Percentiles rank a stretch among this genome's conserved stretches.
Evolutionary conservation across 441 rosid species (phyloP).

Genomic region (Gossypium gossypioides): DNA sequence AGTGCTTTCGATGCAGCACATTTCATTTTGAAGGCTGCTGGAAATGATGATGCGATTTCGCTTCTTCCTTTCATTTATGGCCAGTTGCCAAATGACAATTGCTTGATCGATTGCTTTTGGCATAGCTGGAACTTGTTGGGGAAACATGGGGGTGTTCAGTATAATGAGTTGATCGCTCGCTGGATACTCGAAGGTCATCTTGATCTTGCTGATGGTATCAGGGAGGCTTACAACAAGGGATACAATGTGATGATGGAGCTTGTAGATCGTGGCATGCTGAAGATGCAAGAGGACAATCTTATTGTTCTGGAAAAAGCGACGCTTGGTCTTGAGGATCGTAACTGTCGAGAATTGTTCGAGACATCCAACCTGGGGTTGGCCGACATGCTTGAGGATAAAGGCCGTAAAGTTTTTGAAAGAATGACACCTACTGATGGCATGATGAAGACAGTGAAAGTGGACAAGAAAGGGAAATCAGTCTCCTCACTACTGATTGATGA

Average conservation of each 20-base stretch:
- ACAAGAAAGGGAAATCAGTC: conserved; percentile 12
- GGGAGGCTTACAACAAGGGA: conserved; percentile 39
- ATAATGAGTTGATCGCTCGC: conserved; percentile 39
- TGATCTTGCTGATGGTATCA: conserved; percentile 25
- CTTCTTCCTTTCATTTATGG: not conserved
- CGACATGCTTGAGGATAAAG: conserved; percentile 17
- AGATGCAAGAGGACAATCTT: conserved; percentile 32
- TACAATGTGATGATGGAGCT: conserved; percentile 43
- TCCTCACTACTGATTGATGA: conserved; percentile 41
- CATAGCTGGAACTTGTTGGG: conserved; percentile 31
- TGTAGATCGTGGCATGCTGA: conserved; percentile 31
- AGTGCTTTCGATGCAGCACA: not conserved
- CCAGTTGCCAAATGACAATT: not conserved
- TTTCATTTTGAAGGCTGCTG: not conserved
- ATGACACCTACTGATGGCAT: conserved; percentile 38
- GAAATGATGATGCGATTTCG: not conserved
- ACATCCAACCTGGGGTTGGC: conserved; percentile 30
- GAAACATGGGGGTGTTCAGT: conserved; percentile 29
- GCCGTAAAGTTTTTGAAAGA: conserved; percentile 27
- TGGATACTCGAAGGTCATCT: conserved; percentile 63
- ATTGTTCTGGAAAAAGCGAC: conserved; percentile 33
- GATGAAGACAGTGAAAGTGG: conserved; percentile 30
- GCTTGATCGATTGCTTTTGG: conserved; percentile 38
- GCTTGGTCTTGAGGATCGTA: conserved; percentile 19
- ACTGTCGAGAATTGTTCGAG: conserved; percentile 7